These are phyloP conservation scores for Cercospora beticola DNA, from an alignment of 2,329 filamentous ascomycete species.

Conservation along the genomic window DNA sequence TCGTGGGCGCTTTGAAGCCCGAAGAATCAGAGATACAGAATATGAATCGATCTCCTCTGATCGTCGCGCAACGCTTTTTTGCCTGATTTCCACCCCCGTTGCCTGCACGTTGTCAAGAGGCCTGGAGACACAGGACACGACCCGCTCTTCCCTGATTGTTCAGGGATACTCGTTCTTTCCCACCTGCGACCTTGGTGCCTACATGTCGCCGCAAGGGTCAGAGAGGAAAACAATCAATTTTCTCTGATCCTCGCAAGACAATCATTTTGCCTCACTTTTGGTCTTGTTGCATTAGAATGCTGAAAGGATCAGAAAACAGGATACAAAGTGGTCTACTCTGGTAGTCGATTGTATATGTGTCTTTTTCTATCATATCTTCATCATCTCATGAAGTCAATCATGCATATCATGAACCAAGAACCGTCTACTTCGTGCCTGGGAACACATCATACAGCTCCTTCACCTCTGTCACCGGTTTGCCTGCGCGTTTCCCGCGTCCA, in stretches of 20 bases:
- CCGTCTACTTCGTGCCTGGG: slow-evolving; percentile 3
- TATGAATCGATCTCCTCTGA: background rate
- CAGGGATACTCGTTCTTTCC: too few relatives aligned
- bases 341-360: background rate
- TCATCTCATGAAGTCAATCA: background rate
- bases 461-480: slow-evolving; percentile 26
- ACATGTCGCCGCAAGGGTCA: background rate
- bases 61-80: background rate
- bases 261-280: background rate
- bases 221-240: background rate
- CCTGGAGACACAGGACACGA: too few relatives aligned
- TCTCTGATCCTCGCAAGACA: background rate
- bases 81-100: too few relatives aligned
- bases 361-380: background rate
- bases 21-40: background rate
- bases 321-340: background rate
- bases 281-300: background rate
- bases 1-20: background rate
- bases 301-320: background rate
- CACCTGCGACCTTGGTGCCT: background rate
- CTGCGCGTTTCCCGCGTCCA: slow-evolving; percentile 45
- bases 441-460: slow-evolving; percentile 9
- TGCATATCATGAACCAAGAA: background rate
- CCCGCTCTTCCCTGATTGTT: too few relatives aligned
- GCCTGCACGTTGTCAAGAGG: too few relatives aligned